Conservation (phyloP, 75 land plant genomes). For the Cryptomeria japonica region DNA sequence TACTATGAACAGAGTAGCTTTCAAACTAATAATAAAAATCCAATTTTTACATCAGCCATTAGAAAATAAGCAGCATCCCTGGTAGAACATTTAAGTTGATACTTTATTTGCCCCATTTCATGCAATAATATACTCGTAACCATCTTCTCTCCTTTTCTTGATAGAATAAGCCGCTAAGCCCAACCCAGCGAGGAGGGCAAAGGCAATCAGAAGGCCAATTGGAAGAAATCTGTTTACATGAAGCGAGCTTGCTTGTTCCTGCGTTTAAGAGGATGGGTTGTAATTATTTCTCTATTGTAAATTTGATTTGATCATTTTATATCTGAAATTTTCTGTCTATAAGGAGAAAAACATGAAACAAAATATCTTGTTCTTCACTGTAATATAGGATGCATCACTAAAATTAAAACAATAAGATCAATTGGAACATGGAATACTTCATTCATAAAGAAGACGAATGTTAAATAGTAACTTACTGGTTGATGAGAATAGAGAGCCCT, state of each 20-base stretch:
- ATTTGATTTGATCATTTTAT: background rate
- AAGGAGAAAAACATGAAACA: background rate
- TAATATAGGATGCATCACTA: background rate
- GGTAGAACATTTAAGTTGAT: background rate
- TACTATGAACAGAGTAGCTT: background rate
- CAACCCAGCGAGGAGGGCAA: background rate
- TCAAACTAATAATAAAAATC: background rate
- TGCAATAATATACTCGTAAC: background rate
- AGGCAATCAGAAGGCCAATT: background rate
- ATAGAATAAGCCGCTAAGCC: background rate
- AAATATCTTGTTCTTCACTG: background rate
- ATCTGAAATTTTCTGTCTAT: background rate
- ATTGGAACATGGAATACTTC: background rate
- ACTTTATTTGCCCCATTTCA: background rate
- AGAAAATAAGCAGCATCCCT: background rate
- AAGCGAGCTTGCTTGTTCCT: background rate
- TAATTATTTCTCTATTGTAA: background rate
- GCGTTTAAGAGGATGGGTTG: background rate
- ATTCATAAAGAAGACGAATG: background rate
- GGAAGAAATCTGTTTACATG: background rate
- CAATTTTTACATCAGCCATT: background rate
- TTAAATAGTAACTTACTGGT: background rate
- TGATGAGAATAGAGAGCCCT: background rate
- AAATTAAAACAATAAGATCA: background rate
- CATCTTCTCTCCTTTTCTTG: conserved; percentile 3